A percentile compares a stretch with the other conserved stretches of the same genome.
phyloP scores from a whole-genome alignment of 495 filamentous ascomycete species.

The Penicillium subrubescens region DNA sequence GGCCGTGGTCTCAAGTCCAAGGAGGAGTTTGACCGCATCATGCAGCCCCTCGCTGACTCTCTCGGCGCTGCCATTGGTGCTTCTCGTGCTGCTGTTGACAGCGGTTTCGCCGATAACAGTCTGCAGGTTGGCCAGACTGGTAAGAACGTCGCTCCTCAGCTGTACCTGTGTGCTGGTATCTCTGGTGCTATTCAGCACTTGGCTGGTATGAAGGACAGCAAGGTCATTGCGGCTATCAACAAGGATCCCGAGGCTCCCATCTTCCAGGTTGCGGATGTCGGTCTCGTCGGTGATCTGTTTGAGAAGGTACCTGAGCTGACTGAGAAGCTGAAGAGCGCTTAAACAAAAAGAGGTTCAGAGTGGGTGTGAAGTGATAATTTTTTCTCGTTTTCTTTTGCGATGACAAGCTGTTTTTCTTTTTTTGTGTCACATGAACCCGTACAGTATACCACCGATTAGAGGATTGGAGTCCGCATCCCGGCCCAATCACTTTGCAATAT shows the following conservation, averaged over 20 bases:
- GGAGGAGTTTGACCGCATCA: constrained; percentile 91
- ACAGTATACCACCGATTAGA: constrained; percentile 39
- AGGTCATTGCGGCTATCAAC: constrained; percentile 98
- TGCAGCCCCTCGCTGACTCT: constrained; percentile 87
- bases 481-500: constrained; percentile 10
- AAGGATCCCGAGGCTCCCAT: constrained; percentile 97
- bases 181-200: constrained; percentile 97
- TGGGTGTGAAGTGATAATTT: constrained; percentile 1
- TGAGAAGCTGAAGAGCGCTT: constrained; percentile 77
- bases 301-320: constrained; percentile 94
- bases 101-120: constrained; percentile 98
- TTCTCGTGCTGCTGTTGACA: constrained; percentile 92
- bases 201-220: constrained; percentile 99
- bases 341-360: constrained; percentile 28
- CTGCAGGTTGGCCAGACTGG: constrained; percentile 97
- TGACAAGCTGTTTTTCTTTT: constrained; percentile 19
- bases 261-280: constrained; percentile 97
- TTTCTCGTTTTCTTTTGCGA: constrained; percentile 30
- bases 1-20: constrained; percentile 95
- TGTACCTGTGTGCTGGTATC: constrained; percentile 95
- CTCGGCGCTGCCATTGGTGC: constrained; percentile 93
- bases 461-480: constrained; percentile 13
- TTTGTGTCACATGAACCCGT: constrained; percentile 19
- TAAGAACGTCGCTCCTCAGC: constrained; percentile 94
- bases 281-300: constrained; percentile 92